phyloP scores from a whole-genome alignment of 495 filamentous ascomycete genomes.

The Parathielavia hyrcaniae region DNA sequence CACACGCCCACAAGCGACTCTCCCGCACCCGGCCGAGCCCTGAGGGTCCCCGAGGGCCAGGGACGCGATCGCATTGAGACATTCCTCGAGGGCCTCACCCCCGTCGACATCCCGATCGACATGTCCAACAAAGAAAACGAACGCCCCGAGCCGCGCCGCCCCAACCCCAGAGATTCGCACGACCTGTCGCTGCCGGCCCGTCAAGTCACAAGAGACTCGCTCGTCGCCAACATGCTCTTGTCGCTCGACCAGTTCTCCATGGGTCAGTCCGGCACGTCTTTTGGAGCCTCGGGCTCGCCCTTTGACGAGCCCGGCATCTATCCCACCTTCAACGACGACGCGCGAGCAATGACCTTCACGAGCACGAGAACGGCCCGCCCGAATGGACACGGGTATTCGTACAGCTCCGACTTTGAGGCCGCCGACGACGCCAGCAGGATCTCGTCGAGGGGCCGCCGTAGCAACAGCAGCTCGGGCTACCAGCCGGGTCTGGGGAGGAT shows the following conservation, averaged over 20 bases:
- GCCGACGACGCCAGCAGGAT: slow-evolving; percentile 58
- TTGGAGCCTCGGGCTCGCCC: slow-evolving; percentile 18
- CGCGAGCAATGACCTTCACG: slow-evolving; percentile 31
- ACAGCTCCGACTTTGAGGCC: slow-evolving; percentile 62
- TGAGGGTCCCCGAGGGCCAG: slow-evolving; percentile 20
- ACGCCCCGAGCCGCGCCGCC: slow-evolving; percentile 30
- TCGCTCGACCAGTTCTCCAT: slow-evolving; percentile 75
- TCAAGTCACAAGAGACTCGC: slow-evolving; percentile 73
- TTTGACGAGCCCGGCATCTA: slow-evolving; percentile 31
- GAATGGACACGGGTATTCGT: slow-evolving; percentile 65
- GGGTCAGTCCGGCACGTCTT: slow-evolving; percentile 39
- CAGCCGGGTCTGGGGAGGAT: slow-evolving; percentile 56
- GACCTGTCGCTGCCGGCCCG: slow-evolving; percentile 72
- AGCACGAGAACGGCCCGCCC: slow-evolving; percentile 38
- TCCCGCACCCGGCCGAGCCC: slow-evolving; percentile 21
- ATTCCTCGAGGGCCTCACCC: slow-evolving; percentile 32
- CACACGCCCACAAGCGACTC: slow-evolving; percentile 20
- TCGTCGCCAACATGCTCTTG: slow-evolving; percentile 87
- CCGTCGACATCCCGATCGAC: slow-evolving; percentile 29
- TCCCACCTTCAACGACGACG: slow-evolving; percentile 29
- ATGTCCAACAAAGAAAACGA: slow-evolving; percentile 30
- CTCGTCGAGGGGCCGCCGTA: slow-evolving; percentile 64
- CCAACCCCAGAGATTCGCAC: slow-evolving; percentile 63
- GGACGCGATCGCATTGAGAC: slow-evolving; percentile 30
- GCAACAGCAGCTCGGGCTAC: slow-evolving; percentile 74